Percentiles rank a stretch among this genome's conserved stretches.
Conservation (phyloP, 2,329 filamentous ascomycete genomes). For the Xylariaceae sp. region DNA sequence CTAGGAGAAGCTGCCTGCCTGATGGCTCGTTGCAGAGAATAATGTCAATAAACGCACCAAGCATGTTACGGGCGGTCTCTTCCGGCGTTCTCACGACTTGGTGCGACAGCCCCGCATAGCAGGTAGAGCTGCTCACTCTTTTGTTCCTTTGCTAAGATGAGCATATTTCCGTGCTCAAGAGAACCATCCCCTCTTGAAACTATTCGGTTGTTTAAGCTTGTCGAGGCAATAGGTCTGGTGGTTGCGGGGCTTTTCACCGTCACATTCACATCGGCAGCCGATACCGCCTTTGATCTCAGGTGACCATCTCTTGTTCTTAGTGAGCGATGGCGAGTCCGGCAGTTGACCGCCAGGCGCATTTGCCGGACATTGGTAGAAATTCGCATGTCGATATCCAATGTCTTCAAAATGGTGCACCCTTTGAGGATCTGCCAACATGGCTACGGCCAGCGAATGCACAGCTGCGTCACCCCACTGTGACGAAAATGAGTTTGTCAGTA, state of each 20-base stretch:
- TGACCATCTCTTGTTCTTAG: constrained; percentile 29
- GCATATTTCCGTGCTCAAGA: constrained; percentile 34
- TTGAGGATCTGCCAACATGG: constrained; percentile 47
- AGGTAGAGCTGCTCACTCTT: no score
- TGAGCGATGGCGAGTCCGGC: constrained; percentile 40
- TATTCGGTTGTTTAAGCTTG: constrained; percentile 46
- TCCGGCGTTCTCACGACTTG: no score
- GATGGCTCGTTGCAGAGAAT: no score
- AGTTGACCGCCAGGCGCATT: constrained; percentile 48
- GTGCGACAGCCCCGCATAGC: no score
- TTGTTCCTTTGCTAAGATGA: no score
- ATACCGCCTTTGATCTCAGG: constrained; percentile 44
- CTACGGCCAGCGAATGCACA: constrained; percentile 51
- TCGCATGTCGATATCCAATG: constrained; percentile 50
- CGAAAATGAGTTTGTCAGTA: not conserved
- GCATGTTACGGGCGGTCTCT: no score
- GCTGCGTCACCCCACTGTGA: constrained; percentile 52
- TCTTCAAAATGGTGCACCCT: constrained; percentile 52
- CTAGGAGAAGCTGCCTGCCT: no score
- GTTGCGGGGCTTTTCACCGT: constrained; percentile 43
- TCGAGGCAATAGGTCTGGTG: constrained; percentile 45
- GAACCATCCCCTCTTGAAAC: constrained; percentile 38
- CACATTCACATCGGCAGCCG: constrained; percentile 50
- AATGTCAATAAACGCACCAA: no score
- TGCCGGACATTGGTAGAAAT: constrained; percentile 42